These are phyloP conservation scores for Sequoiadendron giganteum DNA, from an alignment of 75 land plant species.

Conservation along the genomic window DNA sequence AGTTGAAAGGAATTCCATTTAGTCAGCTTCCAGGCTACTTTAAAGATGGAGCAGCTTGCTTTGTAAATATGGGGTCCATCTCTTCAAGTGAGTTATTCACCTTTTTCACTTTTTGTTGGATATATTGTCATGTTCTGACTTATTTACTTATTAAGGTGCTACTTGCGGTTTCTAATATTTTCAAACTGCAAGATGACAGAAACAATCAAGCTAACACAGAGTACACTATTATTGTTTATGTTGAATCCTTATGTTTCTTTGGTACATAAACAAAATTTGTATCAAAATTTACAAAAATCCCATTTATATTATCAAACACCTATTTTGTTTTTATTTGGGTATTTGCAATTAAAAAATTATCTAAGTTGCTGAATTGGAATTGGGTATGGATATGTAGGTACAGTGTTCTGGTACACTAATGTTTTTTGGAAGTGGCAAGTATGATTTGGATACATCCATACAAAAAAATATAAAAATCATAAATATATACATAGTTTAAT, in stretches of 20 bases:
- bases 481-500: no score
- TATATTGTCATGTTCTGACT: background rate
- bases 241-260: background rate
- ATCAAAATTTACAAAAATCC: no score
- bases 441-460: no score
- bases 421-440: no score
- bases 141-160: background rate
- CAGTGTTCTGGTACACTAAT: no score
- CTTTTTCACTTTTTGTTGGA: background rate
- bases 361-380: no score
- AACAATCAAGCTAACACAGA: background rate
- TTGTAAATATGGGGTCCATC: conserved; percentile 58
- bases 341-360: no score
- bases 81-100: conserved; percentile 29
- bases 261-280: no score
- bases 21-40: conserved; percentile 60
- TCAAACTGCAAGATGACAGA: background rate
- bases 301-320: no score
- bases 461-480: no score
- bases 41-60: conserved; percentile 74
- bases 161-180: background rate
- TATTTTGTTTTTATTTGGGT: no score
- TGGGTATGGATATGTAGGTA: no score
- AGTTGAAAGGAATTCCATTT: conserved; percentile 76
- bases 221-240: background rate